phyloP scores from a whole-genome alignment of 192 early-diverging fungal species.

The Coemansia guatemalensis region DNA sequence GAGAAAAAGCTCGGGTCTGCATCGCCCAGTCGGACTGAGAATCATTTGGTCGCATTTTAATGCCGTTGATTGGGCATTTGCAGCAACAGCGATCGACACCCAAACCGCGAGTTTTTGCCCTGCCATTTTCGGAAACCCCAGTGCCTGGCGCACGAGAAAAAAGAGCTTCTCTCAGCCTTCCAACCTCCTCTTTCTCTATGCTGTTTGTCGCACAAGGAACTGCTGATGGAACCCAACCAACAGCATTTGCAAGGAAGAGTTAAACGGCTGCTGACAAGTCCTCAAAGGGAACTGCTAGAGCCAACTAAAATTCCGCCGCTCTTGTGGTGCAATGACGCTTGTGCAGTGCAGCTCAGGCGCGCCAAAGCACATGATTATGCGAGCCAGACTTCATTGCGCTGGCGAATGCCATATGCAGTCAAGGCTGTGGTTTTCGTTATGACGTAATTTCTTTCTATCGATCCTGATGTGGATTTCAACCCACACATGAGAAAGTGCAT shows the following conservation, averaged over 20 bases:
- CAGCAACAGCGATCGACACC: not conserved
- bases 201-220: too few relatives aligned
- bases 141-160: not conserved
- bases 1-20: not conserved
- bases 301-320: not conserved
- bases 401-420: not conserved
- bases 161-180: not conserved
- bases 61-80: not conserved
- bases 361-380: not conserved
- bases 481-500: not conserved
- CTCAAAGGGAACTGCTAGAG: not conserved
- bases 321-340: not conserved
- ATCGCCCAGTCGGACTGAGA: not conserved
- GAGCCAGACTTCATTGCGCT: not conserved
- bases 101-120: not conserved
- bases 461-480: not conserved
- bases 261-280: not conserved
- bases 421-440: not conserved
- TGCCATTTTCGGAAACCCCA: not conserved
- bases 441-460: not conserved
- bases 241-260: too few relatives aligned
- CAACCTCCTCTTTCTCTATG: too few relatives aligned
- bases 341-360: too few relatives aligned
- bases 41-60: constrained; percentile 21
- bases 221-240: too few relatives aligned